Conservation (phyloP, 352 stramenopile genomes). For the Globisporangium viniferum region DNA sequence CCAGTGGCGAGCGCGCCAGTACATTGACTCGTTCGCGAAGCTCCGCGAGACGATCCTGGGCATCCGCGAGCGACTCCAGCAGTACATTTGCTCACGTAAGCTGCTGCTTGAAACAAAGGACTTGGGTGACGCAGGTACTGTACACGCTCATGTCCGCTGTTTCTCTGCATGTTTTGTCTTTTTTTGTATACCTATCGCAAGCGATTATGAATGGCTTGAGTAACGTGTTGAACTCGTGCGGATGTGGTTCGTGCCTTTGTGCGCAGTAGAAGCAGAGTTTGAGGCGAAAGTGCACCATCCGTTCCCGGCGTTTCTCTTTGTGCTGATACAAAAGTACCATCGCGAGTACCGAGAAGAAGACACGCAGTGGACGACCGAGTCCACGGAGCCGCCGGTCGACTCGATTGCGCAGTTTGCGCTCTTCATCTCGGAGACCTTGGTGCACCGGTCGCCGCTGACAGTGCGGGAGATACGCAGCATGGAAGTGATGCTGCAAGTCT, state of each 20-base stretch:
- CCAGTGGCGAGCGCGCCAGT: slow-evolving; percentile 66
- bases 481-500: slow-evolving; percentile 75
- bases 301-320: slow-evolving; percentile 68
- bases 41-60: slow-evolving; percentile 46
- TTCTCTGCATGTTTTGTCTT: background rate
- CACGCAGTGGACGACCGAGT: slow-evolving; percentile 51
- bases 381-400: slow-evolving; percentile 64
- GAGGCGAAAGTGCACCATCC: slow-evolving; percentile 76
- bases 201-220: background rate
- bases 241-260: slow-evolving; percentile 21
- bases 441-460: slow-evolving; percentile 55
- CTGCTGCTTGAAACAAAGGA: slow-evolving; percentile 35
- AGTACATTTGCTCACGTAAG: slow-evolving; percentile 23
- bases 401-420: slow-evolving; percentile 78
- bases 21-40: slow-evolving; percentile 54
- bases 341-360: slow-evolving; percentile 55
- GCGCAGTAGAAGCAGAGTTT: slow-evolving; percentile 83
- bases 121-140: slow-evolving; percentile 55
- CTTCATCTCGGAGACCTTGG: slow-evolving; percentile 66
- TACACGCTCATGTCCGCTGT: slow-evolving; percentile 14
- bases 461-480: slow-evolving; percentile 59
- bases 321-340: slow-evolving; percentile 86
- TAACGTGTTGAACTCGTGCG: slow-evolving; percentile 16
- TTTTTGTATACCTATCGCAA: background rate
- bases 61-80: slow-evolving; percentile 50